These are phyloP conservation scores for Leucocoprinus birnbaumii DNA, from an alignment of 768 basidiomycete species.

Conservation along the genomic window DNA sequence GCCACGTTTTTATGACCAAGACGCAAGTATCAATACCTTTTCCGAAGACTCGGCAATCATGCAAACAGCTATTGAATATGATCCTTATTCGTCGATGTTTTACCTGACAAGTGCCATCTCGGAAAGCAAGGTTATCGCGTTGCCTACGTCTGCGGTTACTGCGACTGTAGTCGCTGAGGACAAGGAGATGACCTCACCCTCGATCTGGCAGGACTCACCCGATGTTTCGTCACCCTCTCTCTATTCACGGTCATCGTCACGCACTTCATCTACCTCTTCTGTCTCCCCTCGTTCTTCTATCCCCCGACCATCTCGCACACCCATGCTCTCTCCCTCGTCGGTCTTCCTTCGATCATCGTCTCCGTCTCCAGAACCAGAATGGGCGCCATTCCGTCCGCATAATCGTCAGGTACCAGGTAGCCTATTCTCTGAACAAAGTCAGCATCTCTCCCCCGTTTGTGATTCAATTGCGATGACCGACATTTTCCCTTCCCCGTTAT, in stretches of 20 bases:
- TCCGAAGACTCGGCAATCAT: slow-evolving; percentile 61
- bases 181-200: slow-evolving; percentile 52
- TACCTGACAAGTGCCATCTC: slow-evolving; percentile 46
- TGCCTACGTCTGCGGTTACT: slow-evolving; percentile 36
- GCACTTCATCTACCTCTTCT: slow-evolving; percentile 27
- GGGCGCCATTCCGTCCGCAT: slow-evolving; percentile 25
- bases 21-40: slow-evolving; percentile 36
- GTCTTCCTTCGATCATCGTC: slow-evolving; percentile 19
- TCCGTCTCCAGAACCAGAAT: slow-evolving; percentile 21
- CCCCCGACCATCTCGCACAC: slow-evolving; percentile 23
- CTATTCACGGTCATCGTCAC: slow-evolving; percentile 40
- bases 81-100: slow-evolving; percentile 55
- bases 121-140: slow-evolving; percentile 31
- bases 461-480: slow-evolving; percentile 34
- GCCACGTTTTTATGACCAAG: slow-evolving; percentile 45
- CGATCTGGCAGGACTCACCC: slow-evolving; percentile 43
- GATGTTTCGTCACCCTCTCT: slow-evolving; percentile 44
- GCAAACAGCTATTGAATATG: slow-evolving; percentile 75
- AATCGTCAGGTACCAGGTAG: slow-evolving; percentile 22
- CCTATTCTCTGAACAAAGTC: slow-evolving; percentile 31
- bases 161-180: slow-evolving; percentile 38
- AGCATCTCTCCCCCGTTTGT: slow-evolving; percentile 40
- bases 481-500: slow-evolving; percentile 21
- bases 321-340: slow-evolving; percentile 28
- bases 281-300: slow-evolving; percentile 22